These are phyloP conservation scores for Exutisphaerella laricina DNA, from an alignment of 2,329 filamentous ascomycete species.

Conservation along the genomic window DNA sequence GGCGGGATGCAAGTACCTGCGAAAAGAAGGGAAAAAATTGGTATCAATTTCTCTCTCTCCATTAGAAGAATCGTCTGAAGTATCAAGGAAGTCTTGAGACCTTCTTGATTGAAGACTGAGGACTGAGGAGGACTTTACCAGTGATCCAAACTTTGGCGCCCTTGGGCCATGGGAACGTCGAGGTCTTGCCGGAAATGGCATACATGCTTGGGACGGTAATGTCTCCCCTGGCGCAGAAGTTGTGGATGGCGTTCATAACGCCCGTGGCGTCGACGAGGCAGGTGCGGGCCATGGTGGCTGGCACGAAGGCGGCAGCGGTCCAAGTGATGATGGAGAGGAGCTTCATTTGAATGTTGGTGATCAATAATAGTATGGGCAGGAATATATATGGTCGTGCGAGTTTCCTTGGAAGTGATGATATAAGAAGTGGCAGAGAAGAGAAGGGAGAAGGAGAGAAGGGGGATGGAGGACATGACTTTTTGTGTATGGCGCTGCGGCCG, in stretches of 20 bases:
- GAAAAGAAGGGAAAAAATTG: background rate
- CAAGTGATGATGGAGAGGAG: background rate
- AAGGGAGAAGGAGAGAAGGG: background rate
- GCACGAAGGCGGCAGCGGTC: background rate
- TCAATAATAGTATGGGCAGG: background rate
- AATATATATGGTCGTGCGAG: background rate
- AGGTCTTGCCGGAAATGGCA: background rate
- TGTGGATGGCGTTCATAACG: constrained; percentile 5
- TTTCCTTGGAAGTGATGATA: background rate
- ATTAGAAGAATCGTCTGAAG: no score
- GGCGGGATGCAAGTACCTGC: constrained; percentile 11
- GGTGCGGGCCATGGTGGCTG: background rate
- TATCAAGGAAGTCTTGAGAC: no score
- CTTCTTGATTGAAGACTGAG: background rate
- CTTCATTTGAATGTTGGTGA: background rate
- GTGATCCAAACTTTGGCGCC: background rate
- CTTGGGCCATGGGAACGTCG: background rate
- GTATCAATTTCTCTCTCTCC: no score
- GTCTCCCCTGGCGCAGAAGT: constrained; percentile 7
- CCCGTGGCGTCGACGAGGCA: constrained; percentile 2
- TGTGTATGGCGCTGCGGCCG: no score
- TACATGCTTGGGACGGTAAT: constrained; percentile 7
- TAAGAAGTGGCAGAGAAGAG: background rate
- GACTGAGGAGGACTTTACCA: background rate
- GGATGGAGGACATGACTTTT: background rate